A percentile compares a stretch with the other conserved stretches of the same genome.
phyloP scores from a whole-genome alignment of 495 filamentous ascomycete genomes.

The Achaetomiella virescens region DNA sequence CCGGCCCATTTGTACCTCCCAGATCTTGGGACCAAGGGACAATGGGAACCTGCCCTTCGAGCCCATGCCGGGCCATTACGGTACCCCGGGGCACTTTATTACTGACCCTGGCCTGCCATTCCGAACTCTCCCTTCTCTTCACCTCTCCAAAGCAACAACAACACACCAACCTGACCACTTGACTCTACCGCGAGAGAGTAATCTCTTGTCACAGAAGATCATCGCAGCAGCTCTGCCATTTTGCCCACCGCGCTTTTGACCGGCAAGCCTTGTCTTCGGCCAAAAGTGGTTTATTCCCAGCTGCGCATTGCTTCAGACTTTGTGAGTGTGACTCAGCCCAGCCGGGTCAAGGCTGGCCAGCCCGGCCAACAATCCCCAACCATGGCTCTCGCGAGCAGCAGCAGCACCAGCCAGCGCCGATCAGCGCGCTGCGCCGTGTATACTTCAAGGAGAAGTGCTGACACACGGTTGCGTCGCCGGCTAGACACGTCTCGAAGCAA shows the following conservation, averaged over 20 bases:
- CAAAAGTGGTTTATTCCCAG: conserved; percentile 31
- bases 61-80: no score
- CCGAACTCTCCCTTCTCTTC: conserved; percentile 20
- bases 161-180: conserved; percentile 34
- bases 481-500: conserved; percentile 46
- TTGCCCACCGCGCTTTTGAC: conserved; percentile 31
- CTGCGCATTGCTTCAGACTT: conserved; percentile 23
- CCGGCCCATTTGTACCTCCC: conserved; percentile 6
- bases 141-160: conserved; percentile 42
- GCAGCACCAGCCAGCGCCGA: neutral
- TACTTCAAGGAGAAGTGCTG: conserved; percentile 11
- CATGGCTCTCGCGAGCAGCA: conserved; percentile 3
- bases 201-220: conserved; percentile 49
- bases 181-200: conserved; percentile 41
- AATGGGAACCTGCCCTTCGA: conserved; percentile 4
- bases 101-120: conserved; percentile 16
- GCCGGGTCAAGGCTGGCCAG: no score
- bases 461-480: conserved; percentile 21
- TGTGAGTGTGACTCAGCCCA: conserved; percentile 23
- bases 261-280: conserved; percentile 29
- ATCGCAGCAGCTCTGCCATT: conserved; percentile 46
- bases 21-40: neutral
- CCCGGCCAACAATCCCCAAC: neutral
- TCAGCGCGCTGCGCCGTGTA: conserved; percentile 22
- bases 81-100: conserved; percentile 23